Evolutionary conservation across 192 early-diverging fungal genomes (phyloP), one percentile per base, ranked within the genome.

Genomic region (Coemansia sp.): DNA sequence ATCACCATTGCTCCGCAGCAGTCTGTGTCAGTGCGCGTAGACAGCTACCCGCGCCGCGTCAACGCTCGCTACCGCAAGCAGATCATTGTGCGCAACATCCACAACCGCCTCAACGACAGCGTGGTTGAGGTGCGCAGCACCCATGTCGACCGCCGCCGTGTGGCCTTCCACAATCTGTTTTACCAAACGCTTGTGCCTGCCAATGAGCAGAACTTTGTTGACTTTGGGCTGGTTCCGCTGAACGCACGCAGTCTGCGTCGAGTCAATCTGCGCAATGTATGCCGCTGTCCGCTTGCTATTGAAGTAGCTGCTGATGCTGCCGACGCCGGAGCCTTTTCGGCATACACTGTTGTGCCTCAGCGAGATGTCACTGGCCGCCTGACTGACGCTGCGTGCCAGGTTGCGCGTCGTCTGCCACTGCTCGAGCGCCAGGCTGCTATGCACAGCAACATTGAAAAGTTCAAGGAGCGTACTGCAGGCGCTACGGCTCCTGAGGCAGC

Each of bases 21-120:
- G 50, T 85, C 88, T 19, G 84, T 86, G 14, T 86, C 91, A 38
- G 82, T 94, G 19, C 94, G 94, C 64, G 81, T 98, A 8, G 94
- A 98, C 72, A 91, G 97, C 36, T 97, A 95, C 68, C 97, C 97
- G 2, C 90, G 97, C 12, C 96, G 96, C 71, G 89, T 96, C n/a
- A 98, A 98, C 61, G 91, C 94, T 3, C 94, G 96, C 36, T 98
- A 98, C 70, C 87, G 93, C 50, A 98, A 98, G 67, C 92, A 98
- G 78, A 86, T 98, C 1, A 95, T 94, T 0, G 85, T 98, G 17
- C 90, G 93, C 48, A 98, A 98, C 70, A 72, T 88, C 37, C 85
- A 90, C 52, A 97, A 97, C 66, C 85, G 89, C 11, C 86, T 89
- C 61, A 94, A 98, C 75, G 91, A 95, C 74, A 88, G 90, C 70